These are phyloP conservation scores for Globisporangium perplexum DNA, from an alignment of 352 stramenopile species.

Conservation along the genomic window DNA sequence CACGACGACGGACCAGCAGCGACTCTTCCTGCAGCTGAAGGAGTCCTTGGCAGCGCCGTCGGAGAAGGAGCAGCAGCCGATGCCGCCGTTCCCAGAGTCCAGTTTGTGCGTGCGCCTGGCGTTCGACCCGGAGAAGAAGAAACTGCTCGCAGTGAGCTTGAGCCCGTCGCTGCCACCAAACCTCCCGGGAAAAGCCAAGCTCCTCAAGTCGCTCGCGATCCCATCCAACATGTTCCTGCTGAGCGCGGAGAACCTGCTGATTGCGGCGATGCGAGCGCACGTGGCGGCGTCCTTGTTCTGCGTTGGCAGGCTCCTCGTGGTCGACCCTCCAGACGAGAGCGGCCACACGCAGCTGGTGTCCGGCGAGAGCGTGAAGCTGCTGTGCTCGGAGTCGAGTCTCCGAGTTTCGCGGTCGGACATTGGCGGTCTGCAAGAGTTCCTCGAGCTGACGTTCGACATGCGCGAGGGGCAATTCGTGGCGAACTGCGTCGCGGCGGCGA, in stretches of 20 bases:
- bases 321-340: constrained; percentile 56
- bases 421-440: constrained; percentile 65
- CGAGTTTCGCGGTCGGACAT: constrained; percentile 65
- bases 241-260: constrained; percentile 67
- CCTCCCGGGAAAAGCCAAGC: constrained; percentile 37
- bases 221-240: constrained; percentile 76
- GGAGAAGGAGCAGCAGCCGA: constrained; percentile 13
- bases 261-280: constrained; percentile 72
- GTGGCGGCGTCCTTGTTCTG: constrained; percentile 68
- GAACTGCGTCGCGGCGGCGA: constrained; percentile 56
- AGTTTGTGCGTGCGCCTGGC: constrained; percentile 65
- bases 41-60: constrained; percentile 23
- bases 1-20: constrained; percentile 50
- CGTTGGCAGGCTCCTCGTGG: constrained; percentile 59
- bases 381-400: constrained; percentile 55
- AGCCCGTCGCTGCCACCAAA: constrained; percentile 62
- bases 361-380: constrained; percentile 62
- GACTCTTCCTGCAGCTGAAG: constrained; percentile 48
- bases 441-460: constrained; percentile 81
- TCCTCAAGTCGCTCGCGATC: constrained; percentile 59
- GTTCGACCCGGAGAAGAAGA: constrained; percentile 53
- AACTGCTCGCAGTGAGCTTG: constrained; percentile 55
- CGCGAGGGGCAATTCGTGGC: constrained; percentile 65
- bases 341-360: constrained; percentile 57
- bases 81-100: constrained; percentile 50